Evolutionary conservation across 345 rosid genomes (phyloP).

Genomic region (Brassica incana): DNA sequence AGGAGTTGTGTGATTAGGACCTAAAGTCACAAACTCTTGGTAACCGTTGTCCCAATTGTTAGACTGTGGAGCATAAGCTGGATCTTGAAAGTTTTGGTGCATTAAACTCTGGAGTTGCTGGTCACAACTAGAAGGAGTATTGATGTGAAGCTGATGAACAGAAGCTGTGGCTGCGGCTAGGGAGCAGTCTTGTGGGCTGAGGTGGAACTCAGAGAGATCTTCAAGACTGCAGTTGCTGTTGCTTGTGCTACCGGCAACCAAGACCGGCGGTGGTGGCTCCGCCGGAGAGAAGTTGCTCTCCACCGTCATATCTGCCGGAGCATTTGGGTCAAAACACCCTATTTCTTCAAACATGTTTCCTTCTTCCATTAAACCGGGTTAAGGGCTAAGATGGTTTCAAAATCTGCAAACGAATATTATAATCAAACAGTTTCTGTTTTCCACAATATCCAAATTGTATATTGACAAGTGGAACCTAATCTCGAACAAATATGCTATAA

Average conservation of each 20-base stretch:
- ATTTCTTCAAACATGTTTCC: constrained; percentile 51
- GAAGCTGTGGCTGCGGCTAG: constrained; percentile 40
- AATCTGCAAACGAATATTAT: constrained; percentile 5
- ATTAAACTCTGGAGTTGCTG: constrained; percentile 35
- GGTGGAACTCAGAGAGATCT: constrained; percentile 48
- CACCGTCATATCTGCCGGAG: constrained; percentile 38
- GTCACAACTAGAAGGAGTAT: constrained; percentile 20
- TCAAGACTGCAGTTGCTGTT: constrained; percentile 45
- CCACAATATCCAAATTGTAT: background rate
- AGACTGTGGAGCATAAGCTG: constrained; percentile 12
- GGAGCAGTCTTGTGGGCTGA: constrained; percentile 34
- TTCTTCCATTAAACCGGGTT: constrained; percentile 12
- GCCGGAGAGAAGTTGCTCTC: constrained; percentile 34
- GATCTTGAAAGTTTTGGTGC: constrained; percentile 33
- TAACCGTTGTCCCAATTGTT: constrained; percentile 43
- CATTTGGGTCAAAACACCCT: constrained; percentile 53
- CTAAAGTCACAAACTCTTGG: constrained; percentile 32
- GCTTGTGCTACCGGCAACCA: constrained; percentile 33
- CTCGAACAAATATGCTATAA: background rate
- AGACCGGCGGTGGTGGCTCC: constrained; percentile 24
- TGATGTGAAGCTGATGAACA: constrained; percentile 48
- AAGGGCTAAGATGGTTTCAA: constrained; percentile 1
- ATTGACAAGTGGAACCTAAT: constrained; percentile 1
- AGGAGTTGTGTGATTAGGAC: constrained; percentile 44
- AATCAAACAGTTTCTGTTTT: no score